phyloP scores from a whole-genome alignment of 768 basidiomycete species.

The Leccinellum luteum region DNA sequence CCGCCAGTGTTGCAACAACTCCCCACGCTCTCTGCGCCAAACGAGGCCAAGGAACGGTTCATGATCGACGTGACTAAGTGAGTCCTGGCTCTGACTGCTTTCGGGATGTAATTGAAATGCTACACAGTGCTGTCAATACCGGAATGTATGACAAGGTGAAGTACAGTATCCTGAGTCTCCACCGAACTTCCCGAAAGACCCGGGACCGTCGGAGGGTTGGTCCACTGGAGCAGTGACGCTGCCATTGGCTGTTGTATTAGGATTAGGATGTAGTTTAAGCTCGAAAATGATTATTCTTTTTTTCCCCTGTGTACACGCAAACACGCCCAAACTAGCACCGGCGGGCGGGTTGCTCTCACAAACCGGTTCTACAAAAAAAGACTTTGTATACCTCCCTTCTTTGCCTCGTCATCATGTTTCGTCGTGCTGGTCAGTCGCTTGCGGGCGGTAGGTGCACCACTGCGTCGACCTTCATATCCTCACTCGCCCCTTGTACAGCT shows the following conservation, averaged over 20 bases:
- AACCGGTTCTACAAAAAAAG: slow-evolving; percentile 7
- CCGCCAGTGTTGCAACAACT: slow-evolving; percentile 69
- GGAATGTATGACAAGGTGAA: slow-evolving; percentile 79
- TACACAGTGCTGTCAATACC: slow-evolving; percentile 63
- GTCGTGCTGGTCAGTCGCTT: slow-evolving; percentile 58
- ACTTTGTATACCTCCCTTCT: slow-evolving; percentile 6
- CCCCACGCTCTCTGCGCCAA: slow-evolving; percentile 56
- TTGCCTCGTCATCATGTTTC: slow-evolving; percentile 42
- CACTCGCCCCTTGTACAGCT: slow-evolving; percentile 32
- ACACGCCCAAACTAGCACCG: slow-evolving; percentile 26
- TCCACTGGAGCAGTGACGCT: slow-evolving; percentile 28
- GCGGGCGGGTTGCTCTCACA: slow-evolving; percentile 18
- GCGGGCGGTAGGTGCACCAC: slow-evolving; percentile 43
- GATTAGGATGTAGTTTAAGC: slow-evolving; percentile 13
- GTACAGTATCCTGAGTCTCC: slow-evolving; percentile 66
- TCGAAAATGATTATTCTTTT: slow-evolving; percentile 16
- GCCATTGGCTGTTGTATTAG: slow-evolving; percentile 2
- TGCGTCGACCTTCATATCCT: background rate
- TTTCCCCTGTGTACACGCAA: slow-evolving; percentile 10
- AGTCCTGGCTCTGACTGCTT: slow-evolving; percentile 28
- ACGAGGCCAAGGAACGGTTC: slow-evolving; percentile 68
- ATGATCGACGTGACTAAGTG: slow-evolving; percentile 73
- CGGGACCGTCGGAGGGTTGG: slow-evolving; percentile 55
- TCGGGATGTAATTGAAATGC: slow-evolving; percentile 1
- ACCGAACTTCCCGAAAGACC: slow-evolving; percentile 71